Evolutionary conservation across 176 grass and related monocot genomes (phyloP).

Genomic region (Carex kokanica): DNA sequence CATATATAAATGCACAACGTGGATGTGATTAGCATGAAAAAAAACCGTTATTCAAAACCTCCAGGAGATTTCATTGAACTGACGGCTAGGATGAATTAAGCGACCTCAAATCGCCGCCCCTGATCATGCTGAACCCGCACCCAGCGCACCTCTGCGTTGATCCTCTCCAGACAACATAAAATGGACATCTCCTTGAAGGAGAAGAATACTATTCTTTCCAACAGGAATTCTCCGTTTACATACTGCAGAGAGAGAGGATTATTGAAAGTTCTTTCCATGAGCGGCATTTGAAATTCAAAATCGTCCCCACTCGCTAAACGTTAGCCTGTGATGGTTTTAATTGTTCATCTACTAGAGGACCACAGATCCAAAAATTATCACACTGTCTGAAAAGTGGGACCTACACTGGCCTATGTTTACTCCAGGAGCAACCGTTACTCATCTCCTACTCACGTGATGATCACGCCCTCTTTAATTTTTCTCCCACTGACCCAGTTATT

Average conservation of each 20-base stretch:
- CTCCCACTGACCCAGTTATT: not conserved
- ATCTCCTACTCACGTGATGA: not conserved
- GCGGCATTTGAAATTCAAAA: conserved; percentile 29
- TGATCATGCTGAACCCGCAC: not conserved
- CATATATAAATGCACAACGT: too few species aligned
- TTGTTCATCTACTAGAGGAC: not conserved
- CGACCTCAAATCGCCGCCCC: not conserved
- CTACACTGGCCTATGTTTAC: not conserved
- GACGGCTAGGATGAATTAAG: conserved; percentile 11
- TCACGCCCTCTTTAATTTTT: not conserved
- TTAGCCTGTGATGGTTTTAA: not conserved
- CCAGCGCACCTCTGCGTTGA: not conserved
- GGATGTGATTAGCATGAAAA: too few species aligned
- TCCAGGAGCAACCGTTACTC: not conserved
- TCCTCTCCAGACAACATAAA: not conserved
- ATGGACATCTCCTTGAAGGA: not conserved
- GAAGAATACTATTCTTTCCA: not conserved
- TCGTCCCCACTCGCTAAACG: conserved; percentile 10
- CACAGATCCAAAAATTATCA: not conserved
- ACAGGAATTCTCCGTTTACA: not conserved
- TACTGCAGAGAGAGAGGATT: not conserved
- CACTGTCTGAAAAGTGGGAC: not conserved
- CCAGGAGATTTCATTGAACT: not conserved
- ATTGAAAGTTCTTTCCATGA: not conserved
- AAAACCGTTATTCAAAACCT: not conserved